Conservation (phyloP, 31 red algal species). For the Asparagopsis taxiformis region DNA sequence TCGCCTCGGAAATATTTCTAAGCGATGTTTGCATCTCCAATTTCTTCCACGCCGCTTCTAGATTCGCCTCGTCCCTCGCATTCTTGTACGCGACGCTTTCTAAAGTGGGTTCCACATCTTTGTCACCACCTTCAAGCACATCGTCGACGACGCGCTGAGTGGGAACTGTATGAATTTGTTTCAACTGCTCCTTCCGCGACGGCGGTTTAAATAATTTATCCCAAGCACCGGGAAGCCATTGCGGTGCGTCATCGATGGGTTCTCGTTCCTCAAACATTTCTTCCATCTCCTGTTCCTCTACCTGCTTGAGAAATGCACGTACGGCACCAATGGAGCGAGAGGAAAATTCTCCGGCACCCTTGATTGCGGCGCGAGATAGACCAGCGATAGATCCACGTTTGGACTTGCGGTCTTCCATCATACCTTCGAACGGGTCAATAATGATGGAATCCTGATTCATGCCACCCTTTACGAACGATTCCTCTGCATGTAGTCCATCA, state of each 20-base stretch:
- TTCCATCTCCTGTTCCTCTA: slow-evolving; percentile 36
- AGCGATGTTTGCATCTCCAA: slow-evolving; percentile 34
- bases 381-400: slow-evolving; percentile 1
- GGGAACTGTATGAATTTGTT: slow-evolving; percentile 31
- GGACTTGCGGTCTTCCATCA: slow-evolving; percentile 7
- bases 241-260: slow-evolving; percentile 25
- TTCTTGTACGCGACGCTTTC: slow-evolving; percentile 35
- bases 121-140: slow-evolving; percentile 44
- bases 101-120: slow-evolving; percentile 49
- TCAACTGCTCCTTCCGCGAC: slow-evolving; percentile 24
- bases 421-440: slow-evolving; percentile 58
- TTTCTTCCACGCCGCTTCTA: slow-evolving; percentile 48
- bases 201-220: slow-evolving; percentile 36
- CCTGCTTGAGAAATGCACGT: slow-evolving; percentile 21
- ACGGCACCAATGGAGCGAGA: slow-evolving; percentile 28
- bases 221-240: slow-evolving; percentile 49
- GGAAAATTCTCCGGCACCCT: slow-evolving; percentile 43
- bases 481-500: slow-evolving; percentile 34
- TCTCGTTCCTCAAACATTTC: slow-evolving; percentile 18
- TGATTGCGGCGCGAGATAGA: slow-evolving; percentile 25
- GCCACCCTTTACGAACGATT: slow-evolving; percentile 40
- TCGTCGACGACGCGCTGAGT: slow-evolving; percentile 45
- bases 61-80: slow-evolving; percentile 49
- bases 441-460: slow-evolving; percentile 9
- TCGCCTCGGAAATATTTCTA: neutral